phyloP scores from a whole-genome alignment of 805 yeast genomes.

The Ogataea ramenticola region DNA sequence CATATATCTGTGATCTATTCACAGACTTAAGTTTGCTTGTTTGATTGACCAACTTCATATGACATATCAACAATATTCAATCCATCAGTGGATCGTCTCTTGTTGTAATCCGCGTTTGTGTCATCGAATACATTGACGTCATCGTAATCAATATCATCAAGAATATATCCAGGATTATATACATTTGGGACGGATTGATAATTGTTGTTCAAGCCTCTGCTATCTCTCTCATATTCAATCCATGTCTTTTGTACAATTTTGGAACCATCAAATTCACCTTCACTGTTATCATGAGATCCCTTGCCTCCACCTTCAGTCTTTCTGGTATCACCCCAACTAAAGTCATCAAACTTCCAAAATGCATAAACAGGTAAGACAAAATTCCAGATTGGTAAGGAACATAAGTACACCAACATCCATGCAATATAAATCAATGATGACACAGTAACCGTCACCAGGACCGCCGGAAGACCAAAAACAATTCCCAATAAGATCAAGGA shows the following conservation, averaged over 20 bases:
- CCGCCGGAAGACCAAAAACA: constrained; percentile 81
- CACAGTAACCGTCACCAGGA: constrained; percentile 74
- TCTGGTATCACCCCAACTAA: constrained; percentile 95
- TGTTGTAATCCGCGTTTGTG: neutral
- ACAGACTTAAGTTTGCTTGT: too few relatives aligned
- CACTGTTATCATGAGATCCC: constrained; percentile 57
- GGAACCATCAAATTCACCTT: constrained; percentile 88
- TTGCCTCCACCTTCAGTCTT: constrained; percentile 65
- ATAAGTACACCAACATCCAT: constrained; percentile 73
- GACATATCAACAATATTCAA: neutral
- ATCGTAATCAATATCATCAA: constrained; percentile 2
- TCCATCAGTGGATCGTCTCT: neutral
- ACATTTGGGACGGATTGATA: constrained; percentile 15
- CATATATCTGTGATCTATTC: too few relatives aligned
- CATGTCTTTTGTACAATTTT: constrained; percentile 86
- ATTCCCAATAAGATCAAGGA: constrained; percentile 70
- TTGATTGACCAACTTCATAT: neutral
- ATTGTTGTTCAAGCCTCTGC: constrained; percentile 18
- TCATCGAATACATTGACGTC: neutral
- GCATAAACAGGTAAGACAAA: constrained; percentile 81
- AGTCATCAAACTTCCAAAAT: constrained; percentile 93
- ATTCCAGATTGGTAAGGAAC: constrained; percentile 92
- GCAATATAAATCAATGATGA: constrained; percentile 62
- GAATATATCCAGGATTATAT: constrained; percentile 16
- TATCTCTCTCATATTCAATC: constrained; percentile 84